Conservation (phyloP, 1,284 basidiomycete genomes). For the Leccinum subrobustum region DNA sequence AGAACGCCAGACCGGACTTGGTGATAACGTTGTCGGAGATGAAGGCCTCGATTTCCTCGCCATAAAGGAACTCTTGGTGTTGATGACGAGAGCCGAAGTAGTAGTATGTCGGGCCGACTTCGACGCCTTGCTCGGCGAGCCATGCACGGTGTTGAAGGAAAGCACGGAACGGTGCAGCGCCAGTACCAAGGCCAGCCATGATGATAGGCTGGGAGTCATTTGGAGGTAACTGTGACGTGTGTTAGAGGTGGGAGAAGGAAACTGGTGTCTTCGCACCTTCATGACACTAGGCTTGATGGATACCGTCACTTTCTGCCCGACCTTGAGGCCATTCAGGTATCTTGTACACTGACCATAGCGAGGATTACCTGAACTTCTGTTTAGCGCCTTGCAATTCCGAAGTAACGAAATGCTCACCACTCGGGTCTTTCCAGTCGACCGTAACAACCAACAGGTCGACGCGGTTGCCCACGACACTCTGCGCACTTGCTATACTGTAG, state of each 20-base stretch:
- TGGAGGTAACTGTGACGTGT: slow-evolving; percentile 71
- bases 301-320: slow-evolving; percentile 94
- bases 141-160: slow-evolving; percentile 94
- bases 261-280: slow-evolving; percentile 64
- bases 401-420: slow-evolving; percentile 53
- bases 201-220: slow-evolving; percentile 88
- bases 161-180: slow-evolving; percentile 97
- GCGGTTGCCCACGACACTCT: slow-evolving; percentile 91
- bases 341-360: slow-evolving; percentile 96
- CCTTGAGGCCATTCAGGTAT: slow-evolving; percentile 82
- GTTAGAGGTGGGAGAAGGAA: slow-evolving; percentile 1
- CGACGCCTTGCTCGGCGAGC: slow-evolving; percentile 73
- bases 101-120: slow-evolving; percentile 91
- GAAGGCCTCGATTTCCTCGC: slow-evolving; percentile 86
- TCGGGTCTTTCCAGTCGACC: slow-evolving; percentile 90
- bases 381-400: slow-evolving; percentile 2
- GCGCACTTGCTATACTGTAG: slow-evolving; percentile 96
- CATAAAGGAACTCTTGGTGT: slow-evolving; percentile 94
- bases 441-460: slow-evolving; percentile 96
- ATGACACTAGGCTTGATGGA: slow-evolving; percentile 99
- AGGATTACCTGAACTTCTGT: slow-evolving; percentile 52
- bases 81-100: slow-evolving; percentile 98
- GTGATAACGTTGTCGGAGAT: slow-evolving; percentile 84
- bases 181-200: slow-evolving; percentile 98
- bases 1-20: slow-evolving; percentile 93